phyloP scores from a whole-genome alignment of 179 eudicot species.

The Dionaea muscipula region DNA sequence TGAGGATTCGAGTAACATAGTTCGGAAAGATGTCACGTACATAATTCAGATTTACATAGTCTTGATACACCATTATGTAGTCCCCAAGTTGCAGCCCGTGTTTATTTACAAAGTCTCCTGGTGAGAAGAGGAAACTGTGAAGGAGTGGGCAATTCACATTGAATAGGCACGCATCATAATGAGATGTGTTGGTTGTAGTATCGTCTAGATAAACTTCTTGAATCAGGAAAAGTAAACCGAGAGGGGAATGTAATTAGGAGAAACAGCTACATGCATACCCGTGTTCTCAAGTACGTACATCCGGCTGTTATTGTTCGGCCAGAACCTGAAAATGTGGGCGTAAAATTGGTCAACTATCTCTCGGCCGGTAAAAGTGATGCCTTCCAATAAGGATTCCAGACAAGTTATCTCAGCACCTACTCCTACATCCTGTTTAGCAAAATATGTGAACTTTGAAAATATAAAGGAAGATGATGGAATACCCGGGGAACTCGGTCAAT shows the following conservation, averaged over 20 bases:
- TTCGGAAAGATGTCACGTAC: conserved; percentile 20
- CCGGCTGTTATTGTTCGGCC: conserved; percentile 77
- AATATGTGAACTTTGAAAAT: background rate
- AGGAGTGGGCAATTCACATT: too few relatives aligned
- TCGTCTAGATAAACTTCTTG: background rate
- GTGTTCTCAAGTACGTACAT: conserved; percentile 72
- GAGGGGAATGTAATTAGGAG: background rate
- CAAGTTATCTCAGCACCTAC: background rate
- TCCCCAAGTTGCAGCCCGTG: conserved; percentile 47
- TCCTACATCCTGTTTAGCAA: background rate
- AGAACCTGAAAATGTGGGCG: conserved; percentile 32
- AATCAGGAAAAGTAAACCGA: background rate
- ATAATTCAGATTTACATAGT: conserved; percentile 33
- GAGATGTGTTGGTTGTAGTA: too few relatives aligned
- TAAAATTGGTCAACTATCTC: too few relatives aligned
- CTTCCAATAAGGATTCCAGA: too few relatives aligned
- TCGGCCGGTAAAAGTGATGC: too few relatives aligned
- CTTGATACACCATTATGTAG: conserved; percentile 45
- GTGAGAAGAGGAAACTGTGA: background rate
- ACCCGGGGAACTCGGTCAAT: too few relatives aligned
- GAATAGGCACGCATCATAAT: too few relatives aligned
- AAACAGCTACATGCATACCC: conserved; percentile 24
- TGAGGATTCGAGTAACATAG: background rate
- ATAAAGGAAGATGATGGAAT: too few relatives aligned
- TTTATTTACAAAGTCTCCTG: conserved; percentile 42